Evolutionary conservation across 2,329 filamentous ascomycete genomes (phyloP).

Genomic region (Bipolaris sorokiniana): DNA sequence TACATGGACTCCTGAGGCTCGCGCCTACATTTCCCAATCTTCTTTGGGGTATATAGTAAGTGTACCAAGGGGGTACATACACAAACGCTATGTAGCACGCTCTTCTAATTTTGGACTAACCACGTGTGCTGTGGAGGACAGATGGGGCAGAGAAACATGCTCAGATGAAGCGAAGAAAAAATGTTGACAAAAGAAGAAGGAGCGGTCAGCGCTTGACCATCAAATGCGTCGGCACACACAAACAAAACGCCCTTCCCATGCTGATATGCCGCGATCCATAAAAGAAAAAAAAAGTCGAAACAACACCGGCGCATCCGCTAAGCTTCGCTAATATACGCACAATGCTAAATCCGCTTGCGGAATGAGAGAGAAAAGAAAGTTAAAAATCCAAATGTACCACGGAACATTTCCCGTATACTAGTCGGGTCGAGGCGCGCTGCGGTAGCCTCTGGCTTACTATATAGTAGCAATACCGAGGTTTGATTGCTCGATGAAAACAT

Average conservation of each 20-base stretch:
- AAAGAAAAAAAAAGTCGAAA: not conserved
- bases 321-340: conserved; percentile 9
- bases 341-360: not conserved
- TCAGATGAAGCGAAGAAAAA: not conserved
- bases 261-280: not conserved
- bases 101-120: not conserved
- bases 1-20: not conserved
- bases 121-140: too few relatives aligned
- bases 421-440: not conserved
- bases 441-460: not conserved
- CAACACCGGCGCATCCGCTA: not conserved
- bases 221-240: conserved; percentile 5
- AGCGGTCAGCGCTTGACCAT: conserved; percentile 22
- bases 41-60: not conserved
- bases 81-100: not conserved
- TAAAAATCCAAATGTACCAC: not conserved
- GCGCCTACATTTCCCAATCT: not conserved
- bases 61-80: not conserved
- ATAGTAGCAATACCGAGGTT: not conserved
- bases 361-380: not conserved
- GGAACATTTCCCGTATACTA: not conserved
- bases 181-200: not conserved
- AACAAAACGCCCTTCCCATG: conserved; percentile 5
- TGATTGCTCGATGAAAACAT: conserved; percentile 1
- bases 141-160: not conserved